Base-by-base conservation (phyloP, 371 early-diverging fungal species). In the Mucor indicus region DNA sequence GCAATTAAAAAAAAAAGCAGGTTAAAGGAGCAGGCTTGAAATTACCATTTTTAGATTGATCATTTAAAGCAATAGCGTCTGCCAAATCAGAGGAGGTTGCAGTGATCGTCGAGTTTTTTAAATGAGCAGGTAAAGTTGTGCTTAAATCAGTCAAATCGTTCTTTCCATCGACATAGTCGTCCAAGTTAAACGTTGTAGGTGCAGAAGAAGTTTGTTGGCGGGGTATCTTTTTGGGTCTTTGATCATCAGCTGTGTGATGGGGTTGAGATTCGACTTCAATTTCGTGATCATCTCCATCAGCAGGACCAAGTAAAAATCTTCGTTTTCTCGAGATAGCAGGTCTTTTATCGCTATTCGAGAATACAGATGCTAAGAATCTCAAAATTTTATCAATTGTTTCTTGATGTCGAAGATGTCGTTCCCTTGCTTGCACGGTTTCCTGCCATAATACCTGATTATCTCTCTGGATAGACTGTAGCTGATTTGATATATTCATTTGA, bases 361-460 rank as follows among this genome's bases (percentile, higher is more conserved):
- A 91, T 16, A 92, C 83, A 3, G 88, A 81, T 0, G 91, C 91
- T 53, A 92, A 58, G 62, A 92, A 92, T 9, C 81, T 64, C 45
- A 91, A 42, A 15, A 92, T 90, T 65, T 93, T 96, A 72, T 96
- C 92, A 33, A 97, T 95, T 0, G 90, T 92, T 11, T 86, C 87
- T 57, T 96, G 94, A 51, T 96, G 97, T 37, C 84, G 69, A 29
- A 84, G 80, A 64, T 91, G 84, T 20, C 89, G 71, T 33, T 91
- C 89, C 15, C 91, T 78, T 7, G 90, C 80, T 0, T 77, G 64
- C 1, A 85, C 44, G 0, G 91, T 84, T 57, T 95, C 93, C 41
- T 80, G 82, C 97, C 96, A 96, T 11, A 97, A 62, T 16, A 81
- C 54, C 54, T 90, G 86, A 58, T 93, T 92, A 50, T 95, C 93